Percentiles rank a stretch among this genome's conserved stretches.
Evolutionary conservation across 225 moss, liverwort and hornwort species (phyloP).

Genomic region (Thuidium tamariscinum): DNA sequence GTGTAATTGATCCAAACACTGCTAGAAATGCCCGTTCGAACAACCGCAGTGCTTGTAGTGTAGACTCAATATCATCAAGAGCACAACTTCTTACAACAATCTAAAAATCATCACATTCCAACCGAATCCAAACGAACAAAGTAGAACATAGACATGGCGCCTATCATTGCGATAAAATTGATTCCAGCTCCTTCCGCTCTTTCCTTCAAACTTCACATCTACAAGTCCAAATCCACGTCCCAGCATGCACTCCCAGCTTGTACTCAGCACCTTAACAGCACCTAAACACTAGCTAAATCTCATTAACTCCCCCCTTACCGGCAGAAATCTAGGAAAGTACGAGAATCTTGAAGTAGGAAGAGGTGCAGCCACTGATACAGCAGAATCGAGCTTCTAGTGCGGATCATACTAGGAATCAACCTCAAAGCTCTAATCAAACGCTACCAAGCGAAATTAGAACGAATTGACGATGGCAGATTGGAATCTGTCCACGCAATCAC

Average conservation of each 20-base stretch:
- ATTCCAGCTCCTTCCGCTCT: background rate
- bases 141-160: background rate
- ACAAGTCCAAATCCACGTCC: background rate
- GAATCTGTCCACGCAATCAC: background rate
- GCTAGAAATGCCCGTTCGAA: background rate
- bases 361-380: background rate
- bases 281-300: background rate
- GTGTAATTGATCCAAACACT: background rate
- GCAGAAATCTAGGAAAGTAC: background rate
- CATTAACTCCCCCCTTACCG: background rate
- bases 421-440: background rate
- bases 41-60: background rate
- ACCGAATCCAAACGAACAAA: background rate
- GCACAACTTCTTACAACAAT: background rate
- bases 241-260: background rate
- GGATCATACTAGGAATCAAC: background rate
- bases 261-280: background rate
- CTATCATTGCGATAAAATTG: conserved; percentile 1
- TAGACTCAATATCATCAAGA: background rate
- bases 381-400: background rate
- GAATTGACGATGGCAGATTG: background rate
- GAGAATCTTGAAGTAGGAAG: background rate
- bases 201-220: background rate
- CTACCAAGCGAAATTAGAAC: background rate
- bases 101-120: background rate